phyloP scores from a whole-genome alignment of 169 alveolate genomes.

The Sarcocystis neurona region DNA sequence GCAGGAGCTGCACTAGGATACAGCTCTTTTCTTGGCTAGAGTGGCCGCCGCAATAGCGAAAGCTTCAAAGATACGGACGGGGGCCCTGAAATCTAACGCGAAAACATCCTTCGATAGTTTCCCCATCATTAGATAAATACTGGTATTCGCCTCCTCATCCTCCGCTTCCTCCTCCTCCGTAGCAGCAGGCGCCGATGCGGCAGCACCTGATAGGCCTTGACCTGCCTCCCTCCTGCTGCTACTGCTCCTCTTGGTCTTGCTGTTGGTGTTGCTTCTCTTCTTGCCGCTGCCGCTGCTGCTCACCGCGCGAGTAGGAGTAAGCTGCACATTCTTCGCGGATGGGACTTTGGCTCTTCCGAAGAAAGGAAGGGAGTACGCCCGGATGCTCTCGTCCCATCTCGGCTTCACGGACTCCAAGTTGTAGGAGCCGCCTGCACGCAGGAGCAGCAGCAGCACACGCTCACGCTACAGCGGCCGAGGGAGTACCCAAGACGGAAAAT shows the following conservation, averaged over 20 bases:
- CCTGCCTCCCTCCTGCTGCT: neutral
- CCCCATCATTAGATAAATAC: conserved; percentile 76
- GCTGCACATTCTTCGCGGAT: conserved; percentile 76
- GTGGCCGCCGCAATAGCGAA: conserved; percentile 74
- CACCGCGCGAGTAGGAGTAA: conserved; percentile 53
- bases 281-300: no score
- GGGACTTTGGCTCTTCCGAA: conserved; percentile 75
- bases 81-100: conserved; percentile 77
- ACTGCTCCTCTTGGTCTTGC: no score
- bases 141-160: conserved; percentile 35
- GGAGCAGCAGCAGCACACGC: no score
- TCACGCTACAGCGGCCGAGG: no score
- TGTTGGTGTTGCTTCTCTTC: no score
- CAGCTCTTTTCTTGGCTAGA: conserved; percentile 72
- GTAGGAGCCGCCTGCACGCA: conserved; percentile 23
- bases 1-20: conserved; percentile 42
- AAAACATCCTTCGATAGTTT: conserved; percentile 73
- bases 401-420: conserved; percentile 65
- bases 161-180: neutral
- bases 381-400: conserved; percentile 72
- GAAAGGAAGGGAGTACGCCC: conserved; percentile 74
- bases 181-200: neutral
- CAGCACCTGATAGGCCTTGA: neutral
- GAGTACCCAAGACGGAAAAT: no score
- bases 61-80: conserved; percentile 76